Base-by-base conservation (phyloP, 345 rosid species). In the Lumnitzera racemosa region DNA sequence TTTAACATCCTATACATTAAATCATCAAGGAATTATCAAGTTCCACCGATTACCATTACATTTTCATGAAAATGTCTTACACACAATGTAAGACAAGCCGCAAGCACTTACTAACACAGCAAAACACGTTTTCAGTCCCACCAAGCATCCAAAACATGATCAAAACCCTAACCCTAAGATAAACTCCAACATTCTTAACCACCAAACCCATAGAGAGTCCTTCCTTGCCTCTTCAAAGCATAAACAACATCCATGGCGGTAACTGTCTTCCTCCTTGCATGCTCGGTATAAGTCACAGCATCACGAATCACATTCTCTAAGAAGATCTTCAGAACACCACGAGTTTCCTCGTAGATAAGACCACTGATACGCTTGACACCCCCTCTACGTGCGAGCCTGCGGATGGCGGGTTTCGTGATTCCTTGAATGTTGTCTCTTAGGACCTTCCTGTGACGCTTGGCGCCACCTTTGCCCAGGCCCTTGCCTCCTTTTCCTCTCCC, bases 291-390 rank as follows among this genome's bases (percentile, higher is more conserved):
- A 11, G 63, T 60, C 0, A 60, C 63, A 51, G 63, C 63, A 3
- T 60, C 63, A 20, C 63, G 63, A 17, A 60, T 60, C 48, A 60
- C 63, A 23, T 60, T 60, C 63, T 60, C 63, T 15, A 60, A 16
- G 36, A 60, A 60, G 55, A 60, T 60, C 55, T 60, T 60, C 31
- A 60, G 63, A 5, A 60, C 63, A 5, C 63, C 63, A 5, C 63
- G 52, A 12, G 63, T 60, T 20, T 60, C 63, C 31, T 60, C 63
- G 15, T 60, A 60, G 55, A 60, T 60, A 13, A 60, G 63, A 15
- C 63, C 63, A 24, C 63, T 60, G 63, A 60, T 60, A 16, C 63
- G 63, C 63, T 60, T 60, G 23, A 60, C 63, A 17, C 63, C 63
- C 1, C 63, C 63, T 51, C 63, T 51, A 4, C 63, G 52, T 11